phyloP scores from a whole-genome alignment of 1,284 basidiomycete genomes.

The Crucibulum cyathiforme region DNA sequence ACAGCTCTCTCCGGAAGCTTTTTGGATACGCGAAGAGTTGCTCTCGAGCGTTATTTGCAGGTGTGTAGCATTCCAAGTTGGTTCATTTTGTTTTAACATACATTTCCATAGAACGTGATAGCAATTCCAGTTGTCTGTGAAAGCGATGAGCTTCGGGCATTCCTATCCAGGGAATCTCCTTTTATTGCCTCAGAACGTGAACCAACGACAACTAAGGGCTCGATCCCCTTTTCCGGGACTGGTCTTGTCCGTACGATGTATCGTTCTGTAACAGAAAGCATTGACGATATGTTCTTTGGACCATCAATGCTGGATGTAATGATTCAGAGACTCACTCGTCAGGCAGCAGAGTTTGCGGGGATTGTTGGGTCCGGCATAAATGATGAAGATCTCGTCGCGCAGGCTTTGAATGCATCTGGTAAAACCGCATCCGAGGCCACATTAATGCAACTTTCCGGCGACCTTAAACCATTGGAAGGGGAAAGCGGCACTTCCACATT shows the following conservation, averaged over 20 bases:
- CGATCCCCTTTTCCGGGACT: conserved; percentile 65
- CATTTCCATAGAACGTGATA: conserved; percentile 66
- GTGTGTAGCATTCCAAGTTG: conserved; percentile 45
- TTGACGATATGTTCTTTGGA: conserved; percentile 93
- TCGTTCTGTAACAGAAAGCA: conserved; percentile 86
- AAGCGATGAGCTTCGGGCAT: conserved; percentile 81
- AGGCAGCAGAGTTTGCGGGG: conserved; percentile 87
- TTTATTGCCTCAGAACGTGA: conserved; percentile 67
- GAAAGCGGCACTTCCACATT: conserved; percentile 88
- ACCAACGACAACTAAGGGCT: conserved; percentile 41
- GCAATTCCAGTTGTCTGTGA: conserved; percentile 80
- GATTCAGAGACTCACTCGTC: conserved; percentile 85
- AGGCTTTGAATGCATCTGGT: conserved; percentile 74
- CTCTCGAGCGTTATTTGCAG: conserved; percentile 90
- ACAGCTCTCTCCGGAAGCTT: conserved; percentile 82
- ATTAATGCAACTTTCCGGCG: conserved; percentile 70
- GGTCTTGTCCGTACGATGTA: conserved; percentile 85
- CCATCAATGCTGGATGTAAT: conserved; percentile 95
- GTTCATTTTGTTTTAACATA: not conserved
- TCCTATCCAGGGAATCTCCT: conserved; percentile 87
- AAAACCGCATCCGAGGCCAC: conserved; percentile 70
- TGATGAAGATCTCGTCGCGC: conserved; percentile 83
- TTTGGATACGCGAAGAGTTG: conserved; percentile 79
- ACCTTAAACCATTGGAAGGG: conserved; percentile 81
- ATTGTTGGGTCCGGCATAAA: conserved; percentile 80